A percentile compares a stretch with the other conserved stretches of the same genome.
phyloP scores from a whole-genome alignment of 1,284 basidiomycete species.

The Trichosporon coremiiforme region DNA sequence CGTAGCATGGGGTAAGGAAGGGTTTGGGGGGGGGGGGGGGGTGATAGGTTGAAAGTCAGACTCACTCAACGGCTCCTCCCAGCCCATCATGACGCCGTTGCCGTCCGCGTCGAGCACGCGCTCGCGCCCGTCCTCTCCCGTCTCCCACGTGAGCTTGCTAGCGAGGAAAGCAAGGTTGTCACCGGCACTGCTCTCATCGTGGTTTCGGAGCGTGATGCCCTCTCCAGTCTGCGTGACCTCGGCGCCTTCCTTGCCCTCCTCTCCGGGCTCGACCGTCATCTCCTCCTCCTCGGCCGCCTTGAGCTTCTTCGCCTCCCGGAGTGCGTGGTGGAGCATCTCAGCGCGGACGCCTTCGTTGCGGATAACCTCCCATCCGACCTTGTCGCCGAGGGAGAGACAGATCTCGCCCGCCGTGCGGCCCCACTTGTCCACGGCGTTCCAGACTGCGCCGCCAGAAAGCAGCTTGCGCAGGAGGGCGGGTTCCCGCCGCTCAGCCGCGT shows the following conservation, averaged over 20 bases:
- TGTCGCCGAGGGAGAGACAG: constrained; percentile 78
- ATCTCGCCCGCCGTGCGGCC: constrained; percentile 85
- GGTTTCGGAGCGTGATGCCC: constrained; percentile 48
- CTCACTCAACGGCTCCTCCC: constrained; percentile 79
- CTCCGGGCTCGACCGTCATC: constrained; percentile 1
- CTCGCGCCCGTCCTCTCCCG: constrained; percentile 75
- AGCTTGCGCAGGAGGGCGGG: constrained; percentile 66
- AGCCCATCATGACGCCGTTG: constrained; percentile 90
- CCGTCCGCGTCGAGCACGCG: constrained; percentile 63
- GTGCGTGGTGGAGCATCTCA: constrained; percentile 58
- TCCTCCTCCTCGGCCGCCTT: not conserved
- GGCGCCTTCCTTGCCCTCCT: constrained; percentile 24
- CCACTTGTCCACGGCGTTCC: constrained; percentile 84
- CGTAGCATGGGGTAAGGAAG: too few relatives aligned
- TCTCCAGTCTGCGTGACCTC: constrained; percentile 20
- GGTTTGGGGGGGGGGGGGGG: not conserved
- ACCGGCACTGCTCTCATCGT: constrained; percentile 69
- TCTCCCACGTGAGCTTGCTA: constrained; percentile 70
- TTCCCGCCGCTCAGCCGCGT: constrained; percentile 76
- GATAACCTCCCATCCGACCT: constrained; percentile 70
- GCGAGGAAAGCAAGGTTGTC: constrained; percentile 75
- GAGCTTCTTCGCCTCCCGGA: constrained; percentile 30
- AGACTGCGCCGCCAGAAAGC: constrained; percentile 80
- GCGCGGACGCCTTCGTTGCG: constrained; percentile 79
- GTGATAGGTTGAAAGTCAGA: not conserved